These are phyloP conservation scores for Ophiostoma novo-ulmi DNA, from an alignment of 2,329 filamentous ascomycete species.

Conservation along the genomic window DNA sequence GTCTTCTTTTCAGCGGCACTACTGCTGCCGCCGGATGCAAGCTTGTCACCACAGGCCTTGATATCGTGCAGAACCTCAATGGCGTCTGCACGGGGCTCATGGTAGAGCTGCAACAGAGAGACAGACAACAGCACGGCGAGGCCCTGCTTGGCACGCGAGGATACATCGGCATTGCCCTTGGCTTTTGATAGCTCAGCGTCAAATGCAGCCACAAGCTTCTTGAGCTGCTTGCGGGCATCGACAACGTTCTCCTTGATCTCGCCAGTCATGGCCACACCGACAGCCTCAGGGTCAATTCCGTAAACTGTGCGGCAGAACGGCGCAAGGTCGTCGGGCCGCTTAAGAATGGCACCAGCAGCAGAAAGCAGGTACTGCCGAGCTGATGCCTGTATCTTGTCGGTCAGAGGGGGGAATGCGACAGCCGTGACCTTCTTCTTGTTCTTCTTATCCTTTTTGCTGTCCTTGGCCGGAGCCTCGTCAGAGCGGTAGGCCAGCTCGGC, in stretches of 20 bases:
- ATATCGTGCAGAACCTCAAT: slow-evolving; percentile 77
- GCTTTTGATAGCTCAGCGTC: slow-evolving; percentile 39
- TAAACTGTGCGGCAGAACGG: slow-evolving; percentile 51
- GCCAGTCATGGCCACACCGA: slow-evolving; percentile 51
- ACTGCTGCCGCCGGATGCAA: slow-evolving; percentile 40
- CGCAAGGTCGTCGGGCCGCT: slow-evolving; percentile 48
- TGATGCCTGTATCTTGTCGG: slow-evolving; percentile 49
- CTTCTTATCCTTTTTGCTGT: slow-evolving; percentile 4
- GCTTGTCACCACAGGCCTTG: slow-evolving; percentile 65
- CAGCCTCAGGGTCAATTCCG: slow-evolving; percentile 48
- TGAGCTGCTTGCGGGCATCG: slow-evolving; percentile 46
- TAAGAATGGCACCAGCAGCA: slow-evolving; percentile 54
- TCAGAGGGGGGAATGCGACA: slow-evolving; percentile 42
- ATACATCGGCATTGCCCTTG: slow-evolving; percentile 30
- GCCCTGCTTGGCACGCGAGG: slow-evolving; percentile 50
- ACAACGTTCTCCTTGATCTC: slow-evolving; percentile 50
- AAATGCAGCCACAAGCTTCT: slow-evolving; percentile 42
- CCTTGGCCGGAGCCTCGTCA: slow-evolving; percentile 29
- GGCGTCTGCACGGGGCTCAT: slow-evolving; percentile 73
- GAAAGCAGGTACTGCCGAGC: slow-evolving; percentile 55
- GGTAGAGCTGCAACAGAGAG: slow-evolving; percentile 82
- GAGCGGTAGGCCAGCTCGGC: slow-evolving; percentile 50
- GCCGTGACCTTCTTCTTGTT: slow-evolving; percentile 15
- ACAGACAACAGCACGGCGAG: slow-evolving; percentile 78
- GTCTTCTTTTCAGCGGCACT: slow-evolving; percentile 30